Base-by-base conservation (phyloP, 768 basidiomycete species). In the Lactarius akahatsu region DNA sequence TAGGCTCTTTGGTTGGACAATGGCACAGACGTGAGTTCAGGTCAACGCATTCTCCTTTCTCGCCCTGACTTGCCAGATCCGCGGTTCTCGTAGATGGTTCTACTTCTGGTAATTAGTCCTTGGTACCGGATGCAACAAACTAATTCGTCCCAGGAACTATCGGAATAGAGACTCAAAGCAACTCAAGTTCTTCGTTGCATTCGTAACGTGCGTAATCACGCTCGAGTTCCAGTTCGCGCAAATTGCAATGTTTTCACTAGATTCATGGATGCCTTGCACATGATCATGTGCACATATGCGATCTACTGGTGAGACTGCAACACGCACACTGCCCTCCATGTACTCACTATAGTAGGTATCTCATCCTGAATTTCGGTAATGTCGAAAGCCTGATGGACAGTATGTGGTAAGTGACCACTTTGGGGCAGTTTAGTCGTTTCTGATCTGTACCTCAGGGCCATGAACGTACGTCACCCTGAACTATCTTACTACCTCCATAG, bases 361-460 rank as follows among this genome's bases (percentile, higher is more conserved):
- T 85, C 54, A 74, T 85, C 34, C 73, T 77, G 38, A 82, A 83
- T 62, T 83, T 77, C 71, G 70, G 75, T 28, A 78, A 82, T 55
- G 70, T 74, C 18, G 68, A 70, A 2, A 79, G 77, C n/a, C 71
- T 84, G 38, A 50, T 63, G 23, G 74, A 74, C 20, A 77, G 78
- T 28, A 78, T 76, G 57, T 83, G 83, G 83, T 83, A 60, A 63
- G 77, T 71, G 9, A 13, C 30, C 23, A n/a, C 18, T 55, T 11
- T 30, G 8, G 16, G 43, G 20, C 26, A 10, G 56, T 8, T 5
- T 30, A 23, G 40, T 54, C 34, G n/a, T 55, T 28, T 62, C 60
- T 56, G 50, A 45, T 34, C 63, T 18, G 18, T 40, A 50, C 1
- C 23, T 30, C 57, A 65, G 72, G 66, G 71, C 65, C 16, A 60